phyloP scores from a whole-genome alignment of 2,329 filamentous ascomycete species.

The Ascochyta clinopodiicola region DNA sequence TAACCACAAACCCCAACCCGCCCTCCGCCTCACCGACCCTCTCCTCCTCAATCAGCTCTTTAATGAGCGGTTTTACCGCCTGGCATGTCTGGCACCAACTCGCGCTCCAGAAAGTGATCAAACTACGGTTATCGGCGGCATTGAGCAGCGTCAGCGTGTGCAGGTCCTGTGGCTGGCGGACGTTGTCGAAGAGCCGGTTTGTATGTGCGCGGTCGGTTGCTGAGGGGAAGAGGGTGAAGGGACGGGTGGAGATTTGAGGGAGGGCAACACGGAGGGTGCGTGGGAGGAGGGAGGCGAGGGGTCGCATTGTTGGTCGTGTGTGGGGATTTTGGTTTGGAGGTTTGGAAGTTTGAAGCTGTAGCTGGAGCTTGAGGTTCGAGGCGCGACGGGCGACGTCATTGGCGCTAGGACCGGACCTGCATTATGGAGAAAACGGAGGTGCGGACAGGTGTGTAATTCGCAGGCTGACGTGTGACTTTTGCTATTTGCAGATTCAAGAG shows the following conservation, averaged over 20 bases:
- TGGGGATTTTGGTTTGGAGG: too few species aligned
- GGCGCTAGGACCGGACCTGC: too few species aligned
- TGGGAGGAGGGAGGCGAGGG: background rate
- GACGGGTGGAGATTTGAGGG: slow-evolving; percentile 8
- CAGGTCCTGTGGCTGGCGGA: slow-evolving; percentile 56
- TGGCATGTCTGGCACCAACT: slow-evolving; percentile 56
- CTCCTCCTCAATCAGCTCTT: slow-evolving; percentile 52
- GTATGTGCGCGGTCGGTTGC: slow-evolving; percentile 20
- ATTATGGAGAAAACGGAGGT: too few species aligned
- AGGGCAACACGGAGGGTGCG: background rate
- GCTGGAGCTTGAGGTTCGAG: too few species aligned
- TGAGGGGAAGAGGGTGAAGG: slow-evolving; percentile 28
- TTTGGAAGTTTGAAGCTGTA: too few species aligned
- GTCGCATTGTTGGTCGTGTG: too few species aligned
- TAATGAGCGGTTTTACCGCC: slow-evolving; percentile 51
- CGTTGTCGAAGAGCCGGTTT: slow-evolving; percentile 48
- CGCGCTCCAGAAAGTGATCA: slow-evolving; percentile 60
- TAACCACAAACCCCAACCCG: slow-evolving; percentile 51
- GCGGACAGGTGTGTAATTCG: too few species aligned
- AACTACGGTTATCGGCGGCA: slow-evolving; percentile 51
- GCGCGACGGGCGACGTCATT: too few species aligned
- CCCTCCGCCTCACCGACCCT: slow-evolving; percentile 54
- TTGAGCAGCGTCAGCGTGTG: slow-evolving; percentile 57
- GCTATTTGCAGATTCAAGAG: too few species aligned
- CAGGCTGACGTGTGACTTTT: too few species aligned